Base-by-base conservation (phyloP, 306 rosid genomes). In the Geum urbanum region DNA sequence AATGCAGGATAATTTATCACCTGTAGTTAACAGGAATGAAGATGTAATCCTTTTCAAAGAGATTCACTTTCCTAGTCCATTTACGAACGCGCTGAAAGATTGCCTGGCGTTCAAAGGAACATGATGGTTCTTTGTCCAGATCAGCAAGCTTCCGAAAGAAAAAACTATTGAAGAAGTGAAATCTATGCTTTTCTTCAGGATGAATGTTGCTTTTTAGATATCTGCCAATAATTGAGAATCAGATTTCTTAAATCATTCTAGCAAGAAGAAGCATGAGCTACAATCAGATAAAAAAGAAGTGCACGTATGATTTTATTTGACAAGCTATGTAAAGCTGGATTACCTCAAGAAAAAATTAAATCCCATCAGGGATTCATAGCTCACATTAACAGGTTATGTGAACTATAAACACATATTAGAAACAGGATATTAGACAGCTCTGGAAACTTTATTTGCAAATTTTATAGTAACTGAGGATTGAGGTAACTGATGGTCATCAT, bases 91-190 rank as follows among this genome's bases (percentile, higher is more conserved):
- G 83, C 47, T 81, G 85, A 81, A 86, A 86, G 48, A n/a, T n/a
- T n/a, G 96, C 88, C 77, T 72, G 81, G 41, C 85, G 89, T 75
- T 83, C 86, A 83, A 49, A 71, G 77, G 86, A 81, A 84, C 73
- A 75, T 60, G 88, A 77, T 43, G 82, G 89, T 74, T 86, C 83
- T 77, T 81, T 84, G 75, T 89, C 89, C 44, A 89, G 76, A 83
- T 89, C 91, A 76, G 85, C 88, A 84, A 89, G 88, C 79, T 89
- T 89, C 76, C 89, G 88, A 79, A 86, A 89, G 86, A 89, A 89
- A 24, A 89, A 89, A 78, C 91, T 77, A 69, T 84, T 89, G 83
- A 86, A 89, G 77, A 89, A 89, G 83, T 86, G 84, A 68, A 84
- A 84, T 84, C 83, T 73, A 45, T 72, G 60, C 50, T 73, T 79